phyloP scores from a whole-genome alignment of 2,329 filamentous ascomycete species.

The Sclerotinia sclerotiorum region DNA sequence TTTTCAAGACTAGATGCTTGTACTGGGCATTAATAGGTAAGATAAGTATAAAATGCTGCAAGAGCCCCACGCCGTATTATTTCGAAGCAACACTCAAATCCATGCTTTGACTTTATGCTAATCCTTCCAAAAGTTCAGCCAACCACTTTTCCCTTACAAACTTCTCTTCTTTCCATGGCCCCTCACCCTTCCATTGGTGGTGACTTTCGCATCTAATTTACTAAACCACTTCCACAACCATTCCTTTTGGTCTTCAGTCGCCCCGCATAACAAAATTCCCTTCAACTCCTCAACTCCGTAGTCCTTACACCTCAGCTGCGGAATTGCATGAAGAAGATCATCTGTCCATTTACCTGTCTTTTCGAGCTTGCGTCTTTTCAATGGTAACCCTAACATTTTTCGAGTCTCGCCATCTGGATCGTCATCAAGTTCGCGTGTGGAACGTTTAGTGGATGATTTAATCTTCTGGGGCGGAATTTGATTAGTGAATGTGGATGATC shows the following conservation, averaged over 20 bases:
- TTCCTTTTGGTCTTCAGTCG: slow-evolving; percentile 1
- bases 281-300: background rate
- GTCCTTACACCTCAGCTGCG: slow-evolving; percentile 10
- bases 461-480: background rate
- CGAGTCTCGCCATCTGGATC: slow-evolving; percentile 21
- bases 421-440: background rate
- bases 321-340: background rate
- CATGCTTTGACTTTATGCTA: background rate
- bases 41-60: no score
- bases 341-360: slow-evolving; percentile 14
- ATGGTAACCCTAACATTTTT: slow-evolving; percentile 3
- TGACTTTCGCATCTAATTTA: background rate
- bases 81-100: background rate
- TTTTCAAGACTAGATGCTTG: background rate
- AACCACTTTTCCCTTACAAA: background rate
- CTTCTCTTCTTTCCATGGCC: background rate
- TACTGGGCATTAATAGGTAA: background rate
- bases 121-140: background rate
- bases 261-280: slow-evolving; percentile 3
- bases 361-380: slow-evolving; percentile 17
- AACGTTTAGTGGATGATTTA: background rate
- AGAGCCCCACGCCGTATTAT: background rate
- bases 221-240: slow-evolving; percentile 17
- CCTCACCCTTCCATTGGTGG: background rate
- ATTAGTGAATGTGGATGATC: background rate